Percentiles rank a stretch among this genome's conserved stretches.
Evolutionary conservation across 257 asterid genomes (phyloP).

Genomic region (Asclepias syriaca): DNA sequence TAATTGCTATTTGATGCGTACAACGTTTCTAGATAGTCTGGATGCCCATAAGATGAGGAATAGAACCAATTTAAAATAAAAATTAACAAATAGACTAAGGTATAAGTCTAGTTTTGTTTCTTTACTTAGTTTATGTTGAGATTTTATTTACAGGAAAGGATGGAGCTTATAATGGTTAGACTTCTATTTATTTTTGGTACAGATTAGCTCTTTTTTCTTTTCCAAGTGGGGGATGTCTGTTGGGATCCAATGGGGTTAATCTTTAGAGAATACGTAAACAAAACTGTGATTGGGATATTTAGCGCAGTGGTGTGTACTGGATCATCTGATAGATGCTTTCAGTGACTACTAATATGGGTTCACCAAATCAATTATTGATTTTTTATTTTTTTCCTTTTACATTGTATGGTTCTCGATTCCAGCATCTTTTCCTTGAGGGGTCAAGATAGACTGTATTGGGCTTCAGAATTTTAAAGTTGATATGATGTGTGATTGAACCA

Average conservation of each 20-base stretch:
- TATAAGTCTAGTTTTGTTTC: background rate
- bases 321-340: background rate
- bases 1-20: slow-evolving; percentile 12
- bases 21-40: slow-evolving; percentile 4
- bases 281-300: background rate
- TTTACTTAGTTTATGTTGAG: background rate
- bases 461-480: background rate
- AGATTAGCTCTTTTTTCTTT: background rate
- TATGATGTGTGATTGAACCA: background rate
- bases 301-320: background rate
- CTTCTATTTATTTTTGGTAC: background rate
- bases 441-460: background rate
- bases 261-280: background rate
- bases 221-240: background rate
- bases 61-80: background rate
- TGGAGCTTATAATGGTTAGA: background rate
- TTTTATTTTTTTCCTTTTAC: background rate
- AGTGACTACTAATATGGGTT: background rate
- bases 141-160: background rate
- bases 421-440: background rate
- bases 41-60: background rate
- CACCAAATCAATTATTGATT: background rate
- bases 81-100: background rate
- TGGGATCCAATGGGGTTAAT: background rate
- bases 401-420: background rate